Percentiles rank a stretch among this genome's conserved stretches.
phyloP scores from a whole-genome alignment of 371 early-diverging fungal genomes.

The Mucor velutinosus region DNA sequence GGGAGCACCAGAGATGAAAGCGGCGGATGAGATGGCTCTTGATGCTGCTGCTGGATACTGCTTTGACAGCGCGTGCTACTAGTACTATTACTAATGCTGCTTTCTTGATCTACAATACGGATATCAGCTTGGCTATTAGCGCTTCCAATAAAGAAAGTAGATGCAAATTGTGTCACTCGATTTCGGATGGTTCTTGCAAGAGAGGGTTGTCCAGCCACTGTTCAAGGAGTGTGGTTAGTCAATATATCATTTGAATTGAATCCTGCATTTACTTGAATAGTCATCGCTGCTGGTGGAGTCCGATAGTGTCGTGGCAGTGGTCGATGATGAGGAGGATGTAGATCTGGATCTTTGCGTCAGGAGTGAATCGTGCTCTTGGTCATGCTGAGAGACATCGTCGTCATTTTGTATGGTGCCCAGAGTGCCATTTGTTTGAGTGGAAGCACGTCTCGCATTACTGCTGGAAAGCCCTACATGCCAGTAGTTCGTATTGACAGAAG shows the following conservation, averaged over 20 bases:
- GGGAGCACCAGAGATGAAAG: not conserved
- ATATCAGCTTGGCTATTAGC: not conserved
- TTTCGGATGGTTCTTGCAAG: slow-evolving; percentile 7
- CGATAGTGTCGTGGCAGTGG: not conserved
- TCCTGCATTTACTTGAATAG: not conserved
- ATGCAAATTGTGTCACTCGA: slow-evolving; percentile 14
- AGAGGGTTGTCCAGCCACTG: not conserved
- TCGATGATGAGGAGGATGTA: not conserved
- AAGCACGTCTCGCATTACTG: not conserved
- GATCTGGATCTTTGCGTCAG: not conserved
- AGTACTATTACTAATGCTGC: not conserved
- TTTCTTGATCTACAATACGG: not conserved
- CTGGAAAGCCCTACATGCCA: not conserved
- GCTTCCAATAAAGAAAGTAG: slow-evolving; percentile 5
- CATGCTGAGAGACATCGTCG: not conserved
- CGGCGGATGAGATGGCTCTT: not conserved
- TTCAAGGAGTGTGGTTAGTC: not conserved
- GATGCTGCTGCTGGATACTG: not conserved
- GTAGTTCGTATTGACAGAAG: not conserved
- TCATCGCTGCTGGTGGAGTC: not conserved
- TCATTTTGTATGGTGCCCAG: not conserved
- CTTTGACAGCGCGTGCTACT: not conserved
- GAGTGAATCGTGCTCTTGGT: not conserved
- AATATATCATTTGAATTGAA: not conserved
- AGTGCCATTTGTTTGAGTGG: not conserved